Percentiles rank a stretch among this genome's conserved stretches.
These are phyloP conservation scores for Delonix regia DNA, from an alignment of 306 rosid species.

Conservation along the genomic window DNA sequence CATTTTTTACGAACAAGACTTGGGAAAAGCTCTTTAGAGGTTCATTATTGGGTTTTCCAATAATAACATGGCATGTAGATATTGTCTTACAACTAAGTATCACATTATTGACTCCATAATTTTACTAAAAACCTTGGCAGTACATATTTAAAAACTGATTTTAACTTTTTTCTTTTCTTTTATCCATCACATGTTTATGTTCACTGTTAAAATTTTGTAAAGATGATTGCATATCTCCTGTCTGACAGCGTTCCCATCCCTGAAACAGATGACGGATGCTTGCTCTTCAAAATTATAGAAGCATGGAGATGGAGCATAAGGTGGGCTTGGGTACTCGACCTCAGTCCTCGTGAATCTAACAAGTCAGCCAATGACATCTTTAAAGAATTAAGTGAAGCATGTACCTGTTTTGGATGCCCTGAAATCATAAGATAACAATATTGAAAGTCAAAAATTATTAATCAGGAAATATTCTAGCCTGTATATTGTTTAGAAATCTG, in stretches of 20 bases:
- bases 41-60: background rate
- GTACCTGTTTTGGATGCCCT: conserved; percentile 64
- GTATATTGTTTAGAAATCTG: background rate
- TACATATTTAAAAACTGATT: background rate
- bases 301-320: conserved; percentile 52
- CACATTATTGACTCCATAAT: background rate
- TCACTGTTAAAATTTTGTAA: conserved; percentile 20
- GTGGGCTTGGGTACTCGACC: conserved; percentile 55
- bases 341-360: conserved; percentile 65
- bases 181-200: background rate
- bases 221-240: background rate
- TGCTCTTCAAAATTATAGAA: conserved; percentile 58
- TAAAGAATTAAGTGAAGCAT: conserved; percentile 67
- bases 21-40: background rate
- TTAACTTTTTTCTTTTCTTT: background rate
- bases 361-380: conserved; percentile 45
- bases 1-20: conserved; percentile 1
- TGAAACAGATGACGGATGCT: conserved; percentile 79
- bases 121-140: background rate
- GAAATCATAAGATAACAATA: conserved; percentile 58
- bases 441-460: conserved; percentile 45
- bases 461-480: conserved; percentile 28
- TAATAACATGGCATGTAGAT: background rate
- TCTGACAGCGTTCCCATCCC: conserved; percentile 24
- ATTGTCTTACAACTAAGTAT: background rate